Percentiles rank a stretch among this genome's conserved stretches.
These are phyloP conservation scores for Aeschynomene evenia DNA, from an alignment of 306 rosid species.

Conservation along the genomic window DNA sequence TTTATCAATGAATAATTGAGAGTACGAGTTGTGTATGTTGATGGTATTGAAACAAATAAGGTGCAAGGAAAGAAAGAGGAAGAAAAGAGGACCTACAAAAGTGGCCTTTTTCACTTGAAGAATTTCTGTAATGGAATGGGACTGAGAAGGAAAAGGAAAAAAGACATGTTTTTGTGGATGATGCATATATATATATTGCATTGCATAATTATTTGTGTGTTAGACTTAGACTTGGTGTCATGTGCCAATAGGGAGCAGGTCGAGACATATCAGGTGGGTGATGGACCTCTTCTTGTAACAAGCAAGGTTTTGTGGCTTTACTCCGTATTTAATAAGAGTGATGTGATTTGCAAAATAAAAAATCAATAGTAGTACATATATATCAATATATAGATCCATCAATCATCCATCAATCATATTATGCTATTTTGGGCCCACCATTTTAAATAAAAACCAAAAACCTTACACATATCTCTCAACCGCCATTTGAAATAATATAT, in stretches of 20 bases:
- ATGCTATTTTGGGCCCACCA: too few relatives aligned
- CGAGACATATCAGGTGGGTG: conserved; percentile 15
- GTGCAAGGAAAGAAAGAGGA: neutral
- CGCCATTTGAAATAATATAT: too few relatives aligned
- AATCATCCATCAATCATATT: too few relatives aligned
- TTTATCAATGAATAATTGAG: neutral
- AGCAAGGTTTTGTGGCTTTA: neutral
- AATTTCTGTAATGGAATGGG: neutral
- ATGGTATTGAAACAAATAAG: too few relatives aligned
- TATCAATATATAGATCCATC: too few relatives aligned
- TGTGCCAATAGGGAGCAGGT: conserved; percentile 36
- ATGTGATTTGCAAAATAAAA: too few relatives aligned
- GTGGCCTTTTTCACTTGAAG: neutral
- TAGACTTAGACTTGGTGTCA: conserved; percentile 21
- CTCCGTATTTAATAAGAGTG: too few relatives aligned
- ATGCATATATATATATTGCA: too few relatives aligned
- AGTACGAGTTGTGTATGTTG: neutral
- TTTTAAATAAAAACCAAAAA: too few relatives aligned
- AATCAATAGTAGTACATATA: too few relatives aligned
- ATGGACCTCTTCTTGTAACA: neutral
- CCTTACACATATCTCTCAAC: too few relatives aligned
- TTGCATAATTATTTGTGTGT: neutral
- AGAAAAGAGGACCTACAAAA: neutral
- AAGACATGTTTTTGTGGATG: neutral
- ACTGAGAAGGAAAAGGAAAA: neutral